These are phyloP conservation scores for Poronia punctata DNA, from an alignment of 495 filamentous ascomycete species.

Conservation along the genomic window DNA sequence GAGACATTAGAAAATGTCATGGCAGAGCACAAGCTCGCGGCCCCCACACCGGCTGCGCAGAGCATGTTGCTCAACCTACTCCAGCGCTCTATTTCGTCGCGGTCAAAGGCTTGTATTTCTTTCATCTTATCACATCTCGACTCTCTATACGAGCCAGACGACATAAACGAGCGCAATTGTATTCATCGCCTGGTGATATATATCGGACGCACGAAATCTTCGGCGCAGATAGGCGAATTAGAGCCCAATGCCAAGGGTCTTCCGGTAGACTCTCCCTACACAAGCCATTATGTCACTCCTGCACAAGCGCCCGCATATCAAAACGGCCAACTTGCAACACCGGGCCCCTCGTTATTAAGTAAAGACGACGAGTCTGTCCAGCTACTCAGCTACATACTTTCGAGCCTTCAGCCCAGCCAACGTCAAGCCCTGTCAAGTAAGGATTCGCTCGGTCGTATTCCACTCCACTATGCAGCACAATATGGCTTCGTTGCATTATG, in stretches of 20 bases:
- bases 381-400: conserved; percentile 66
- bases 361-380: conserved; percentile 68
- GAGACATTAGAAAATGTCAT: conserved; percentile 53
- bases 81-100: conserved; percentile 72
- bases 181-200: conserved; percentile 87
- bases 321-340: conserved; percentile 42
- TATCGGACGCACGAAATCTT: conserved; percentile 71
- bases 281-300: conserved; percentile 54
- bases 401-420: conserved; percentile 61
- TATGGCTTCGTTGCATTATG: conserved; percentile 87
- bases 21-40: conserved; percentile 44
- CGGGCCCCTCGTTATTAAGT: conserved; percentile 53
- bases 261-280: conserved; percentile 55
- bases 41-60: conserved; percentile 48
- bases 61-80: conserved; percentile 69
- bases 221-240: conserved; percentile 40
- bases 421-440: conserved; percentile 56
- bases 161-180: conserved; percentile 90
- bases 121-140: conserved; percentile 59
- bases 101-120: conserved; percentile 60
- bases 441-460: conserved; percentile 77
- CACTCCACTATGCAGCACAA: conserved; percentile 92
- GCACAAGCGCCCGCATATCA: conserved; percentile 42
- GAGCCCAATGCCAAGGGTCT: conserved; percentile 41
- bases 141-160: conserved; percentile 74